Evolutionary conservation across 208 protist species (phyloP).

Genomic region (Endotrypanum monterogeii): DNA sequence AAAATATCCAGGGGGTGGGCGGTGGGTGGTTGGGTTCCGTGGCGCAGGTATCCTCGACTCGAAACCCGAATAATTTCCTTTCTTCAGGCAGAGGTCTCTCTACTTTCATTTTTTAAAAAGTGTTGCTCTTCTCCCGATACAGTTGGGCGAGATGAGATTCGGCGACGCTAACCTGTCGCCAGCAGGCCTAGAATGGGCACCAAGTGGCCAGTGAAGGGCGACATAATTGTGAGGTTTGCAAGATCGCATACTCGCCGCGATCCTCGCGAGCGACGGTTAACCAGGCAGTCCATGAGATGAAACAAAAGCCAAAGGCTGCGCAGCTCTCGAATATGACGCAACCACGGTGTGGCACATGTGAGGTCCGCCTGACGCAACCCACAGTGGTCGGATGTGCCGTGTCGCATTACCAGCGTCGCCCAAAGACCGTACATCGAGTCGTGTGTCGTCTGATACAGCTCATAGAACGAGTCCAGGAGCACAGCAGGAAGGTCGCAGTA

Average conservation of each 20-base stretch:
- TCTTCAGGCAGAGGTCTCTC: not conserved
- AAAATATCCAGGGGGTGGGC: not conserved
- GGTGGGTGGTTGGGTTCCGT: not conserved
- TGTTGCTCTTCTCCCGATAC: not conserved
- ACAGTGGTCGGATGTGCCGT: conserved; percentile 29
- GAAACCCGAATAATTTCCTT: not conserved
- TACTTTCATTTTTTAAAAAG: not conserved
- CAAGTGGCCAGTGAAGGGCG: conserved; percentile 26
- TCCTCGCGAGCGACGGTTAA: conserved; percentile 29
- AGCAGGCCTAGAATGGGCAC: not conserved
- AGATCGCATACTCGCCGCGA: conserved; percentile 20
- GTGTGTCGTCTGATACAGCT: conserved; percentile 41
- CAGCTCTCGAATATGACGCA: conserved; percentile 30
- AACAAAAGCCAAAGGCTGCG: conserved; percentile 28
- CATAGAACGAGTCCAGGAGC: conserved; percentile 37
- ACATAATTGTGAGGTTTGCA: conserved; percentile 22
- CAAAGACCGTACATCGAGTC: conserved; percentile 53
- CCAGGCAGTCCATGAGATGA: conserved; percentile 31
- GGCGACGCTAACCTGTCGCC: not conserved
- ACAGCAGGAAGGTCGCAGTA: conserved; percentile 25
- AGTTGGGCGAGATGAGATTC: not conserved
- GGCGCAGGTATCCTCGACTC: not conserved
- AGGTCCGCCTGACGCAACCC: conserved; percentile 6
- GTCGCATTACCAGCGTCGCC: conserved; percentile 41
- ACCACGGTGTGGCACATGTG: conserved; percentile 4